These are phyloP conservation scores for Diaporthe destruens DNA, from an alignment of 2,329 filamentous ascomycete genomes.

Conservation along the genomic window DNA sequence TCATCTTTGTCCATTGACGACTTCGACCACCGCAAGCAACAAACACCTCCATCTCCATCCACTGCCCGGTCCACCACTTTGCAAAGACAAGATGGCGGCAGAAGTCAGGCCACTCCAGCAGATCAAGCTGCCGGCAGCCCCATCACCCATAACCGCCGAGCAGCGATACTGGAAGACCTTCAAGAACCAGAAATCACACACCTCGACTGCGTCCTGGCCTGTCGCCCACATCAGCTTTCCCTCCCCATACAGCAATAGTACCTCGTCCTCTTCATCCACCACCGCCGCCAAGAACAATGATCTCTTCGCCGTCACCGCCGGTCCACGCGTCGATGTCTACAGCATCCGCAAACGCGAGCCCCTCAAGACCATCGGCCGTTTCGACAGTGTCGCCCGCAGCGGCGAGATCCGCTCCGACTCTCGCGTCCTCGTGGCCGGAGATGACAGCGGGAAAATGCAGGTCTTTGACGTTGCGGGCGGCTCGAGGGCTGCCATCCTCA, in stretches of 20 bases:
- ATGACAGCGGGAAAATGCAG: conserved; percentile 92
- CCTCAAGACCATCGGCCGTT: conserved; percentile 93
- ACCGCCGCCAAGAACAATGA: conserved; percentile 68
- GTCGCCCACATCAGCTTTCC: conserved; percentile 91
- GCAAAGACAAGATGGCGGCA: conserved; percentile 77
- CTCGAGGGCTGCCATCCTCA: conserved; percentile 86
- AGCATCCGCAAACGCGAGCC: conserved; percentile 92
- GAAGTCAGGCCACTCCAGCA: conserved; percentile 84
- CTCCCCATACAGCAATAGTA: conserved; percentile 56
- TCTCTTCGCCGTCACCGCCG: conserved; percentile 93
- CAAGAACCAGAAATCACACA: conserved; percentile 89
- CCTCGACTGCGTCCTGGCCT: conserved; percentile 89
- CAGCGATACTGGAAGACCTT: conserved; percentile 97
- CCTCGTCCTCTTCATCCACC: conserved; percentile 52
- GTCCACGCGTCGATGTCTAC: conserved; percentile 92
- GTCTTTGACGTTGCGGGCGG: conserved; percentile 83
- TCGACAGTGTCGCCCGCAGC: conserved; percentile 90
- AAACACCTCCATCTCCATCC: neutral
- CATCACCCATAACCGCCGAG: conserved; percentile 87
- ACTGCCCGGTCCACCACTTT: conserved; percentile 43
- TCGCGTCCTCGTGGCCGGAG: conserved; percentile 88
- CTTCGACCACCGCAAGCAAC: neutral
- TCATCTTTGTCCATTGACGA: neutral
- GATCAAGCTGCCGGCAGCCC: conserved; percentile 85
- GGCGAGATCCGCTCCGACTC: conserved; percentile 92